Percentiles rank a stretch among this genome's conserved stretches.
These are phyloP conservation scores for Botrytis sinoallii DNA, from an alignment of 2,329 filamentous ascomycete species.

Conservation along the genomic window DNA sequence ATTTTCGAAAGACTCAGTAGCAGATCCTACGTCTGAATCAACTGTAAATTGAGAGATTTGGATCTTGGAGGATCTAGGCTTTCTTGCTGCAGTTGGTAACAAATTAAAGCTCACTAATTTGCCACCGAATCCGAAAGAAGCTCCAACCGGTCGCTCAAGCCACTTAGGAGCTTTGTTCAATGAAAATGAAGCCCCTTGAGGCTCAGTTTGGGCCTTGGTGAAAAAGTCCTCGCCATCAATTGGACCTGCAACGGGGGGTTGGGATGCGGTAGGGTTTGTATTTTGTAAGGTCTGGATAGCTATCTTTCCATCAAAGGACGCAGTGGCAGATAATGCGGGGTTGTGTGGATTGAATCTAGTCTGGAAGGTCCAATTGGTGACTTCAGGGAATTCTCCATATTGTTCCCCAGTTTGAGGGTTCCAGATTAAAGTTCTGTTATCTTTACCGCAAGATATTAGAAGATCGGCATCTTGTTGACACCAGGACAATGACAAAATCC, in stretches of 20 bases:
- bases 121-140: constrained; percentile 92
- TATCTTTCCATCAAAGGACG: constrained; percentile 96
- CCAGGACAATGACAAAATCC: constrained; percentile 92
- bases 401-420: constrained; percentile 87
- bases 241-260: constrained; percentile 63
- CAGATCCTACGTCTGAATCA: constrained; percentile 78
- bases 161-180: constrained; percentile 83
- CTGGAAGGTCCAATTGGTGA: constrained; percentile 99
- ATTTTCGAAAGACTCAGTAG: constrained; percentile 83
- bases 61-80: constrained; percentile 70
- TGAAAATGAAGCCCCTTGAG: constrained; percentile 86
- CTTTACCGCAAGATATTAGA: constrained; percentile 90
- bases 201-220: constrained; percentile 84
- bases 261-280: constrained; percentile 74
- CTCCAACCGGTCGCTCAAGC: constrained; percentile 81
- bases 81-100: constrained; percentile 56
- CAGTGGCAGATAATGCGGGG: constrained; percentile 86
- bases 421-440: constrained; percentile 94
- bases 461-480: constrained; percentile 87
- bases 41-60: constrained; percentile 84
- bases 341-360: constrained; percentile 93
- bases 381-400: constrained; percentile 90
- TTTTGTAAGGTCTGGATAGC: constrained; percentile 91
- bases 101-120: constrained; percentile 77
- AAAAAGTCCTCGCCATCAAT: constrained; percentile 96